Conservation (phyloP, 2,329 filamentous ascomycete species). For the Fusarium agapanthi region DNA sequence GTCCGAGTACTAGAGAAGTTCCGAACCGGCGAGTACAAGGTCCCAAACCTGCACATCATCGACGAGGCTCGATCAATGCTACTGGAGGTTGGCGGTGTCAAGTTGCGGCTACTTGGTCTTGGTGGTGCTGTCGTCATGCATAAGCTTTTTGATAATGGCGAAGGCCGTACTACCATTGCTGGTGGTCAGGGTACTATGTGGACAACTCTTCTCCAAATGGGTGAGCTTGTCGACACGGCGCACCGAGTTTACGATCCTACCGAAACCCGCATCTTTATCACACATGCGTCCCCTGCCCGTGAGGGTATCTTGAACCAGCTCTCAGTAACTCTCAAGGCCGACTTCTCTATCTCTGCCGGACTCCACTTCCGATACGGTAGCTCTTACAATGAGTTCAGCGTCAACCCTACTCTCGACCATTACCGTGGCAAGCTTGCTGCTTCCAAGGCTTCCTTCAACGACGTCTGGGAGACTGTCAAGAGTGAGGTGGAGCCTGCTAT, state of each 20-base stretch:
- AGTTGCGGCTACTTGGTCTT: slow-evolving; percentile 90
- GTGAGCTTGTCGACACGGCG: slow-evolving; percentile 95
- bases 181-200: slow-evolving; percentile 99
- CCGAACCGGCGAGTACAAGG: slow-evolving; percentile 96
- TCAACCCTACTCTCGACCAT: slow-evolving; percentile 97
- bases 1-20: slow-evolving; percentile 98
- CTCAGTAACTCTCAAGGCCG: slow-evolving; percentile 94
- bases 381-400: slow-evolving; percentile 99
- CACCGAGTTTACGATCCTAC: slow-evolving; percentile 98
- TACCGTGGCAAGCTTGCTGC: slow-evolving; percentile 98
- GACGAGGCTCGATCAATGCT: slow-evolving; percentile 97
- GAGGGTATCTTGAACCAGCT: slow-evolving; percentile 98
- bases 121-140: slow-evolving; percentile 99
- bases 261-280: slow-evolving; percentile 95
- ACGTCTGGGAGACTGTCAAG: slow-evolving; percentile 99
- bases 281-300: slow-evolving; percentile 93
- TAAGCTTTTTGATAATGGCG: slow-evolving; percentile 98
- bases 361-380: slow-evolving; percentile 98
- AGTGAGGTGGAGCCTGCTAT: slow-evolving; percentile 95
- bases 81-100: slow-evolving; percentile 93
- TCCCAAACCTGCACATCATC: slow-evolving; percentile 96
- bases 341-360: slow-evolving; percentile 97
- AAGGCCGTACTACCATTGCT: slow-evolving; percentile 96
- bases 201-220: slow-evolving; percentile 98
- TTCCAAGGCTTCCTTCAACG: slow-evolving; percentile 97